Base-by-base conservation (phyloP, 805 yeast genomes). In the Ogataea allantospora region DNA sequence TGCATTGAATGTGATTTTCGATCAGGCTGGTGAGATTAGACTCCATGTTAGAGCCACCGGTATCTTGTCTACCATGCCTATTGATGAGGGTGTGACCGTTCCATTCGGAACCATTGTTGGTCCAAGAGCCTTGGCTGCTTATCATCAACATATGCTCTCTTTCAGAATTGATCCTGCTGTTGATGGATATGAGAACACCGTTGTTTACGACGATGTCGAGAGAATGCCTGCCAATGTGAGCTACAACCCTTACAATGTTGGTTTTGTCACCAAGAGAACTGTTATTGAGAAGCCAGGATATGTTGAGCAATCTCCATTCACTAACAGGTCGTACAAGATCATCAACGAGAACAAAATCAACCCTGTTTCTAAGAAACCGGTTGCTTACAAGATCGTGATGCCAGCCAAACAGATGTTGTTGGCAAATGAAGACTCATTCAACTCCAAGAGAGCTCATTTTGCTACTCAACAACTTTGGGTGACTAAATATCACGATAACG, bases 31-130 rank as follows among this genome's bases (percentile, higher is more conserved):
- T 54, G 80, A 81, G 34, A 78, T 84, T 53, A 79, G 80, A 48
- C 78, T 84, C 43, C 88, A 84, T 61, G 81, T 82, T 42, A 74
- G 89, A 66, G 93, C 93, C 46, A 84, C 95, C 41, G 95, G 95
- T 71, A 84, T 84, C 55, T 70, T 84, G 48, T 83, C 93, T 23
- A 84, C 95, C 40, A 83, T 80, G 83, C 88, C 88, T 49, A 79
- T 83, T 51, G 91, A 84, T 48, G 80, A 75, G 49, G 79, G 73
- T 55, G 73, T 72, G 43, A 71, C 67, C 35, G 84, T 81, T 44
- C 83, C 83, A 46, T 76, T 77, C 75, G 89, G 89, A 53, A 84
- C 88, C 18, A 71, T 74, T 47, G 83, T 84, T 42, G 88, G 86
- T 27, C 89, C 88, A 46, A 78, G 83, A 55, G 88, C 80, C 39